These are phyloP conservation scores for Fraxinus americana DNA, from an alignment of 257 asterid species.

Conservation along the genomic window DNA sequence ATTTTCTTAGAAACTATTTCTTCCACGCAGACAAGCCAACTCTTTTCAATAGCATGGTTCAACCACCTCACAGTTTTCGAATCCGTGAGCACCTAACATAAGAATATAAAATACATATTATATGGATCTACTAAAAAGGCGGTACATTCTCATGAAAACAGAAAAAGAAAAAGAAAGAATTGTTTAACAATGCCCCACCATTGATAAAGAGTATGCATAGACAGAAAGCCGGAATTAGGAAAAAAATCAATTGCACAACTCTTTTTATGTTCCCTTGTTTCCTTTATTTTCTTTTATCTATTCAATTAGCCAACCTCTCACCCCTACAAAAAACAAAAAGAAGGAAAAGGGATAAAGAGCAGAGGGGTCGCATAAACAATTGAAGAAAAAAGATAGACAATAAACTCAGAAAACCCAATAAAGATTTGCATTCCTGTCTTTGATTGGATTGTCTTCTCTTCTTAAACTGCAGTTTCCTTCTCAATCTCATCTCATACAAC, in stretches of 20 bases:
- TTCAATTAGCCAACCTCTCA: background rate
- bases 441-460: constrained; percentile 75
- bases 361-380: background rate
- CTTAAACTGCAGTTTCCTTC: constrained; percentile 75
- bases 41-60: too few relatives aligned
- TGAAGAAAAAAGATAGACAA: background rate
- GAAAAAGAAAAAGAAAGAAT: too few relatives aligned
- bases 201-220: background rate
- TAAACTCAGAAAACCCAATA: background rate
- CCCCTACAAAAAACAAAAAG: too few relatives aligned
- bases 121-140: too few relatives aligned
- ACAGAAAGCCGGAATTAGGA: background rate
- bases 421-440: constrained; percentile 57
- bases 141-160: too few relatives aligned
- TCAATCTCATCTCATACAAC: constrained; percentile 68
- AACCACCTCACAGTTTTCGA: too few relatives aligned
- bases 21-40: too few relatives aligned
- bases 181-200: too few relatives aligned
- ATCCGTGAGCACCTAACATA: too few relatives aligned
- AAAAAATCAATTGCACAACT: constrained; percentile 10
- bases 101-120: too few relatives aligned
- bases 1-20: too few relatives aligned
- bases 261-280: constrained; percentile 2
- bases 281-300: background rate
- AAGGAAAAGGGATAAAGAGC: too few relatives aligned